phyloP scores from a whole-genome alignment of 345 rosid genomes.

The Eucalyptus marginata region DNA sequence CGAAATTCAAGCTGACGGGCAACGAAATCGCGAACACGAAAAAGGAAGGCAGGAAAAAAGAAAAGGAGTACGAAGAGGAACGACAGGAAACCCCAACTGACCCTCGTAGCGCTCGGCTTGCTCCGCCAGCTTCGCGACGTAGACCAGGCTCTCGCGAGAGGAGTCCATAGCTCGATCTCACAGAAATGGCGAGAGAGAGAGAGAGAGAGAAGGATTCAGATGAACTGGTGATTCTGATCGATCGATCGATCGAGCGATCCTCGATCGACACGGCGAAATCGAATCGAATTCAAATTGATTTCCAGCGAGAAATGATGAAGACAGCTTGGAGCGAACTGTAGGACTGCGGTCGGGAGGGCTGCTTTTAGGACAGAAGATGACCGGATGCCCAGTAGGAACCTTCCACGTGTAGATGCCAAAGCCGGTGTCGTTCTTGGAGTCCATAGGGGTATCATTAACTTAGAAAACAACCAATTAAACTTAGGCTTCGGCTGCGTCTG shows the following conservation, averaged over 20 bases:
- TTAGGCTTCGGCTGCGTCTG: too few species aligned
- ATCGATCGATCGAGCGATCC: not conserved
- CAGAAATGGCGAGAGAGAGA: not conserved
- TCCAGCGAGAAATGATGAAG: not conserved
- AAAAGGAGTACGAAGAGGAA: not conserved
- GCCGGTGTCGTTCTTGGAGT: not conserved
- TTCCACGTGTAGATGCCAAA: not conserved
- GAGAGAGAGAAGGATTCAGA: not conserved
- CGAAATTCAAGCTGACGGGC: not conserved
- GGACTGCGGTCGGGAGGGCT: not conserved
- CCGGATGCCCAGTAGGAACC: not conserved
- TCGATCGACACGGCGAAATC: not conserved
- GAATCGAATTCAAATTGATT: not conserved
- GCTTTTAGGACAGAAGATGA: not conserved
- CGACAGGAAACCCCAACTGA: not conserved
- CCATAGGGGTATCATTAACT: not conserved
- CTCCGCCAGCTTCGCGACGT: constrained; percentile 37
- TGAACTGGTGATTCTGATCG: not conserved
- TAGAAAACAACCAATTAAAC: not conserved
- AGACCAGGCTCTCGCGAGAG: constrained; percentile 27
- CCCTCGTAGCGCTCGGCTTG: constrained; percentile 49
- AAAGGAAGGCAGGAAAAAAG: not conserved
- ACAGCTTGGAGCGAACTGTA: not conserved
- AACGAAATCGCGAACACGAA: not conserved
- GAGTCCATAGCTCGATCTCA: constrained; percentile 10